Conservation (phyloP, 306 rosid genomes). For the Neltuma alba region DNA sequence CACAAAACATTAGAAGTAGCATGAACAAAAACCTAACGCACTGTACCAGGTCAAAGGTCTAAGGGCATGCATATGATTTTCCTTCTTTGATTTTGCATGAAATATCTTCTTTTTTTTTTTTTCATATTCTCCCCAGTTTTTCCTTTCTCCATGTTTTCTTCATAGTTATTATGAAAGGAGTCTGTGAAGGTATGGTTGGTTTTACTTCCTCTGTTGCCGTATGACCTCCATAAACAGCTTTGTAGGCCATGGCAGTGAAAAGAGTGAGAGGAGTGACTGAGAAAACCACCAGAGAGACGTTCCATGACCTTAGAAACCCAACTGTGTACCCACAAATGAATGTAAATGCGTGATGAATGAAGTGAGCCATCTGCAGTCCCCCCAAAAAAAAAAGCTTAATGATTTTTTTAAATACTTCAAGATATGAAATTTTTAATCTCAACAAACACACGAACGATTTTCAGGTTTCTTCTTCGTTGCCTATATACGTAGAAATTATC, state of each 20-base stretch:
- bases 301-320: constrained; percentile 85
- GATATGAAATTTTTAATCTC: not conserved
- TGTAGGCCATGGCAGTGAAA: constrained; percentile 82
- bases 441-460: too few species aligned
- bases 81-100: not conserved
- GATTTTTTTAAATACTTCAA: not conserved
- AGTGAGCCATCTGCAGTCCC: constrained; percentile 90
- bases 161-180: not conserved
- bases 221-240: constrained; percentile 83
- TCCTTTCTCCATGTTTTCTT: not conserved
- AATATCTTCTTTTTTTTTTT: not conserved
- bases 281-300: constrained; percentile 71
- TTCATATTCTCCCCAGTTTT: not conserved
- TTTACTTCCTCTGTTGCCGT: constrained; percentile 83
- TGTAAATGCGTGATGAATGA: constrained; percentile 72
- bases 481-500: too few species aligned
- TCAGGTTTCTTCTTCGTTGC: too few species aligned
- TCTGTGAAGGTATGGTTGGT: not conserved
- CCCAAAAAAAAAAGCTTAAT: not conserved
- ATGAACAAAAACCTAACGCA: constrained; percentile 31
- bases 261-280: constrained; percentile 84
- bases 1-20: constrained; percentile 12
- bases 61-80: not conserved
- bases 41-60: not conserved
- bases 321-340: constrained; percentile 83